Evolutionary conservation across 2,329 filamentous ascomycete species (phyloP), one percentile per base, ranked within the genome.

Genomic region (Westerdykella ornata): DNA sequence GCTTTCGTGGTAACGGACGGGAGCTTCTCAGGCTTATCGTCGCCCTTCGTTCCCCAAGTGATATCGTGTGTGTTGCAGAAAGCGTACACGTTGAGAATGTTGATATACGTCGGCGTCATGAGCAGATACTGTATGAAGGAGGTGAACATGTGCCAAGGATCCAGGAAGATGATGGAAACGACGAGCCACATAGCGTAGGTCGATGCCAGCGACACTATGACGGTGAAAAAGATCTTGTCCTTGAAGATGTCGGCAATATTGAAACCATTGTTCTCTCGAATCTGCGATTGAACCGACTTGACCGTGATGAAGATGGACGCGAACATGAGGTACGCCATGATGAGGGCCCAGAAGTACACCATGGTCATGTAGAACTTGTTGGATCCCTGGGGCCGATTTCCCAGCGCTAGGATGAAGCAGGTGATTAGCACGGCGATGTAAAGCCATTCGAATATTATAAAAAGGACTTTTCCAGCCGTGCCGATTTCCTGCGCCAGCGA

Each of bases 71-170:
- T 95, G 69, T 96, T 96, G 71, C 89, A 97, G 70, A 98, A 98
- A 46, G 90, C 90, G 68, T 97, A 98, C 43, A 98, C 92, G 73
- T 97, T 98, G 57, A 98, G 81, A 44, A 97, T 89, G 68, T 97
- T 98, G 72, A 94, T 94, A 70, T 95, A 98, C 0, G 89, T 95
- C 0, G 92, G 92, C 0, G 89, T 95, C 43, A 98, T 77, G 32
- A 97, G 79, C 55, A 97, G 81, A 66, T 98, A 98, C 77, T 97
- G 92, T 37, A 88, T 67, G 67, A 97, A 88, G 38, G 71, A 80
- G n/a, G 92, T 97, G 66, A 95, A 77, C 88, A 98, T 97, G 71
- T 98, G 92, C 90, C 92, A 98, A 3, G 92, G 92, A 65, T 98
- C 92, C 67, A 97, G 81, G 81, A 97, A 97, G 53, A 98, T 74